Base-by-base conservation (phyloP, 805 yeast species). In the Komagataella populi region DNA sequence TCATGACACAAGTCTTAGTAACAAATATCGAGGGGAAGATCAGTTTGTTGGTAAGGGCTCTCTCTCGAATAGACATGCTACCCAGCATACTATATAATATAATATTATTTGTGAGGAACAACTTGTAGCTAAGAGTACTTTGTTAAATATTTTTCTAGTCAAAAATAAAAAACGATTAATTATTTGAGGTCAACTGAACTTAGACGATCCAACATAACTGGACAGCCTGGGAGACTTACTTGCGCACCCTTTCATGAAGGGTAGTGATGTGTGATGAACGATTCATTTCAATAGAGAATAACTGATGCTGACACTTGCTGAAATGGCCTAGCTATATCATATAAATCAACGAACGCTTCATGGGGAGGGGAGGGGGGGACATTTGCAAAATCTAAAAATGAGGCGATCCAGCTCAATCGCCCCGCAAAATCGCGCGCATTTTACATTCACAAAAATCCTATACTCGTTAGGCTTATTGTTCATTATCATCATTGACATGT, bases 21-120 rank as follows among this genome's bases (percentile, higher is more conserved):
- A 20, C 10, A 47, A 47, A 17, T 17, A 16, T 16, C 36, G 6
- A 16, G 44, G 36, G 20, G 44, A 6, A n/a, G 49, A 49, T 18
- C 17, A 36, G 16, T 49, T 49, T 44, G 18, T 16, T 20, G 50
- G 30, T n/a, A 20, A 23, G 23, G 50, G 50, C 8, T 49, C 50
- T 16, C n/a, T 49, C 14, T 22, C 50, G 7, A 45, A 18, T 6
- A 20, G 50, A 12, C 12, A 24, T n/a, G 47, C 23, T 20, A 10
- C 47, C 14, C 50, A 49, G 20, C 36, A 39, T 20, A 43, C 50
- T 8, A 20, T 43, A 6, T 49, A 16, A 20, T 43, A 6, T 49
- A 16, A 44, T 12, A 10, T 44, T 4, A 12, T 7, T 20, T n/a
- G 10, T 20, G 6, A 44, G 46, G 16, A 44, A 7, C 10, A 14